A percentile compares a stretch with the other conserved stretches of the same genome.
Evolutionary conservation across 345 rosid species (phyloP).

Genomic region (Heritiera littoralis): DNA sequence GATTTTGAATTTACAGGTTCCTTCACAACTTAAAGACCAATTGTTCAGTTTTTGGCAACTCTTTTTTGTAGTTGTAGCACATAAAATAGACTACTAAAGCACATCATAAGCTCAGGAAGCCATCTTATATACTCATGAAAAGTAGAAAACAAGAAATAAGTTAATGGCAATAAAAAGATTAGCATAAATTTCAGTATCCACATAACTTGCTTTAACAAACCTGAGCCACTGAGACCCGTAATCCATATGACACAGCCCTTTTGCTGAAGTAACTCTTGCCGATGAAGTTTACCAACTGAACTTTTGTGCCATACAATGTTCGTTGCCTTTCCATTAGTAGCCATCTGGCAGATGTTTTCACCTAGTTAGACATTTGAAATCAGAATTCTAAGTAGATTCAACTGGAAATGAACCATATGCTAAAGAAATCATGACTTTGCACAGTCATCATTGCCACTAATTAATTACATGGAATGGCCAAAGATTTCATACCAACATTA

Average conservation of each 20-base stretch:
- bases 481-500: neutral
- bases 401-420: neutral
- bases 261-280: conserved; percentile 63
- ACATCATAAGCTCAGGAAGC: neutral
- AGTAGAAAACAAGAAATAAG: neutral
- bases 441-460: neutral
- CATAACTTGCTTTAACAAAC: conserved; percentile 37
- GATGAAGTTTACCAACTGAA: conserved; percentile 55
- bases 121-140: neutral
- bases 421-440: conserved; percentile 9
- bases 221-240: conserved; percentile 88
- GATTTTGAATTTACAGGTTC: neutral
- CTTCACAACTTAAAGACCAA: neutral
- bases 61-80: neutral
- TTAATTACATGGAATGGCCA: conserved; percentile 1
- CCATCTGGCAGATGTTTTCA: conserved; percentile 44
- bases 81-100: neutral
- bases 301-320: conserved; percentile 72
- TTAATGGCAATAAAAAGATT: neutral
- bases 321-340: conserved; percentile 46
- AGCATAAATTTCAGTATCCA: neutral
- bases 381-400: conserved; percentile 20
- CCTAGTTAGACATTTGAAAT: conserved; percentile 45
- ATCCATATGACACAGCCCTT: conserved; percentile 83
- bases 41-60: neutral